Evolutionary conservation across 306 rosid genomes (phyloP), one percentile per base, ranked within the genome.

Genomic region (Quillaja saponaria): DNA sequence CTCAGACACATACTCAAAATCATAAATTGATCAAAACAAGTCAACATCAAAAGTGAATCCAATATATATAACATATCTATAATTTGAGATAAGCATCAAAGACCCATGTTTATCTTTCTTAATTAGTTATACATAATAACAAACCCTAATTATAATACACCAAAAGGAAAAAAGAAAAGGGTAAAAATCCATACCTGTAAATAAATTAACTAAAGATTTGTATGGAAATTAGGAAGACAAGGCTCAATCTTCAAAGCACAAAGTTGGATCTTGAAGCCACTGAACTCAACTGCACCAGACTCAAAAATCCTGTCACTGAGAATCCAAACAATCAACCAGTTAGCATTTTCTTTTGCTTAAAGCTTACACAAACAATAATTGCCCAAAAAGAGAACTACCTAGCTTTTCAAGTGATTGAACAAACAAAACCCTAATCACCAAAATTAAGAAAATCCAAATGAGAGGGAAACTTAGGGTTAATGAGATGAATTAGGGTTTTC

Each of bases 261-360:
- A 51, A 40, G 14, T 50, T 15, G 63, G 77, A 69, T 70, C 80
- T 66, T 15, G 73, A 67, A 72, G 76, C 67, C 67, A 60, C 58
- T 66, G 62, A 68, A 69, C 53, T 80, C 68, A 78, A 21, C 74
- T 63, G 77, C 4, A 4, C 2, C 31, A 75, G 75, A 71, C 63
- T 8, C 66, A 45, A 65, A 60, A 52, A n/a, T 67, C 71, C 62
- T 70, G 82, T 76, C 75, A 49, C 48, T 56, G 52, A 61, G 79
- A 79, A 74, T 78, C 87, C 91, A 76, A 81, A 64, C 75, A 75
- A 72, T 6, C 80, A 49, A 49, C 13, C 71, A 14, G 55, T 20
- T 58, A 61, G 64, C 52, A 56, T 67, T 49, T 58, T n/a, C n/a
- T n/a, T n/a, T 10, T 31, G 19, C 61, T 39, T 58, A 18, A 33